Evolutionary conservation across 805 yeast genomes (phyloP), one percentile per base, ranked within the genome.

Genomic region (Suhomyces emberorum): DNA sequence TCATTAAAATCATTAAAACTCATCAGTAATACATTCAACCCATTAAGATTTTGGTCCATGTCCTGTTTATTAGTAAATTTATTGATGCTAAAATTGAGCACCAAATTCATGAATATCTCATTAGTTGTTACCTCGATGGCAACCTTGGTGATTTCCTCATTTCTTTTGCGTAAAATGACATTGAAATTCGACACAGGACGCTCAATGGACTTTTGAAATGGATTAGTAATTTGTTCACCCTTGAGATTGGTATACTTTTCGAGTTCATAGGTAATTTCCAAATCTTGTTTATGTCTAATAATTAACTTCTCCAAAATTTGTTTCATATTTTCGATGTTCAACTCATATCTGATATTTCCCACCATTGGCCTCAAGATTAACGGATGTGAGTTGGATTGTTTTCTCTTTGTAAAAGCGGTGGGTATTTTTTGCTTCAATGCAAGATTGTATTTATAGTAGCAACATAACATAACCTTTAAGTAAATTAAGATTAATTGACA

Each of bases 381-480:
- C 2, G 74, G 68, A 36, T 70, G 72, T 9, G 72, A 60, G 34
- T 65, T 65, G 20, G 56, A 46, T 55, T 43, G 74, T 52, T 58
- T 70, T 69, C 63, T 72, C 41, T 68, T 69, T 17, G 69, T 63
- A 42, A 66, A 52, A 3, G 74, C 60, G 2, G 76, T 65, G 12
- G 81, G 81, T 8, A 75, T 63, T 5, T 63, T 61, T 18, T 66
- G 63, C 39, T 64, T 72, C 51, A 60, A 55, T 28, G 53, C 61
- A 35, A 66, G 65, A 46, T 65, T 76, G 48, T 59, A 69, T 37
- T 59, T 69, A 56, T 75, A 84, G 38, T 76, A 72, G 38, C 79
- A 70, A 44, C 83, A 78, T 12, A 84, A 65, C 69, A 83, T 70
- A 19, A 83, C 56, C 44, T 81, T 77, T 16, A 84, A 58, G 32